A percentile compares a stretch with the other conserved stretches of the same genome.
phyloP scores from a whole-genome alignment of 1,284 basidiomycete species.

The Meira nashicola region DNA sequence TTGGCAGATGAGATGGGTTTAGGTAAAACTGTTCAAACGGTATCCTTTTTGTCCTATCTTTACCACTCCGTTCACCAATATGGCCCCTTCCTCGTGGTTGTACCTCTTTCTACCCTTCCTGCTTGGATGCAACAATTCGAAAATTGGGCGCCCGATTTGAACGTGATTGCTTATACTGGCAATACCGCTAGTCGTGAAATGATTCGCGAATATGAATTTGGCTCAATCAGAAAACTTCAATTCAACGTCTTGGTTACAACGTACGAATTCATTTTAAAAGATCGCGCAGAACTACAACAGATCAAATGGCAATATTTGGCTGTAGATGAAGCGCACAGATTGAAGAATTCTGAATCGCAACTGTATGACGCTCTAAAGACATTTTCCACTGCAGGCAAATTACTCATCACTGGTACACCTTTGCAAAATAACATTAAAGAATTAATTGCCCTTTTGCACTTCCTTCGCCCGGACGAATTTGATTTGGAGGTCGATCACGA shows the following conservation, averaged over 20 bases:
- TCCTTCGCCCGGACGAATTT: slow-evolving; percentile 98
- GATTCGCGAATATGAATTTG: slow-evolving; percentile 80
- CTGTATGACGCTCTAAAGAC: slow-evolving; percentile 87
- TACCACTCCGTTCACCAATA: slow-evolving; percentile 86
- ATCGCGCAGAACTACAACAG: slow-evolving; percentile 80
- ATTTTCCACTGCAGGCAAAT: slow-evolving; percentile 83
- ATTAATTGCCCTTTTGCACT: slow-evolving; percentile 92
- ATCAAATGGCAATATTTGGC: slow-evolving; percentile 99
- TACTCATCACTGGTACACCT: slow-evolving; percentile 96
- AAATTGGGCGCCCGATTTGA: slow-evolving; percentile 89
- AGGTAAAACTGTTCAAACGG: slow-evolving; percentile 94
- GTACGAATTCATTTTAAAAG: slow-evolving; percentile 99
- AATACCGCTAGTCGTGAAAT: slow-evolving; percentile 77
- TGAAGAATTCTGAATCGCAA: slow-evolving; percentile 97
- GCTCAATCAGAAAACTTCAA: slow-evolving; percentile 68
- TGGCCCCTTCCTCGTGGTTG: slow-evolving; percentile 94
- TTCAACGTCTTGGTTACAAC: slow-evolving; percentile 97
- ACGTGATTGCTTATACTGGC: slow-evolving; percentile 85
- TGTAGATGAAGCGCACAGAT: slow-evolving; percentile 96
- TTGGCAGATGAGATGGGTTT: slow-evolving; percentile 99
- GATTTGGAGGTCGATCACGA: slow-evolving; percentile 77
- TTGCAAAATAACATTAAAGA: slow-evolving; percentile 99
- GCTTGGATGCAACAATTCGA: slow-evolving; percentile 98
- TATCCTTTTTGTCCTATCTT: slow-evolving; percentile 90
- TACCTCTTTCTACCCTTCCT: slow-evolving; percentile 94